Base-by-base conservation (phyloP, 2,329 filamentous ascomycete genomes). In the Xylaria multiplex region DNA sequence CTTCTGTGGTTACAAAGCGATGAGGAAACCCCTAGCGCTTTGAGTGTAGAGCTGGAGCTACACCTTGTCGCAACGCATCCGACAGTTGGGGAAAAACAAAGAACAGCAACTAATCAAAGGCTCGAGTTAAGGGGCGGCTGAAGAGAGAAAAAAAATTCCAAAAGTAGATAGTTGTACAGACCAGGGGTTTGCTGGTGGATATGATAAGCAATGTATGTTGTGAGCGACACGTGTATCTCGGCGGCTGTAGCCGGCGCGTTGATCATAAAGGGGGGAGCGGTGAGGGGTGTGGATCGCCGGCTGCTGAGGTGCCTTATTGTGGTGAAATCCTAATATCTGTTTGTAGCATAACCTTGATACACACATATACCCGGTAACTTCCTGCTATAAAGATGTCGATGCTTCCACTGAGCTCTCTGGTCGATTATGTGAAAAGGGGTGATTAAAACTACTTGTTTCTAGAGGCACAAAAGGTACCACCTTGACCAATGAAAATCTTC, bases 241-340 rank as follows among this genome's bases (percentile, higher is more conserved):
- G 45, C 19, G 27, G 40, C 37, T 49, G 55, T 30, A 59, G 48
- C 45, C 11, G 54, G 40, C 49, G 43, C 40, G 62, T 19, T 42
- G 55, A 53, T 48, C 56, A 45, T 5, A 52, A 45, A 27, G 11
- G 35, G n/a, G 37, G 61, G 14, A 59, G 61, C 61, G 54, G 61
- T 64, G 61, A 59, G 48, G 45, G 35, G 45, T 14, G 59, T 40
- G 59, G 43, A n/a, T 22, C n/a, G 13, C 11, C 9, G 13, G 11
- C 30, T 19, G 24, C 27, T 45, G 37, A 40, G 19, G 9, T 19
- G 19, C 19, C 19, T 19, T 40, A 14, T 14, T 40, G 37, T 40
- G 37, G 37, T 40, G 35, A 3, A 0, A 40, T 14, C 37, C 37
- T 9, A 8, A 6, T 11, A 19, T 35, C 11, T 13, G 14, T 40